Conservation (phyloP, 169 alveolate species). For the Cryptosporidium parvum region DNA sequence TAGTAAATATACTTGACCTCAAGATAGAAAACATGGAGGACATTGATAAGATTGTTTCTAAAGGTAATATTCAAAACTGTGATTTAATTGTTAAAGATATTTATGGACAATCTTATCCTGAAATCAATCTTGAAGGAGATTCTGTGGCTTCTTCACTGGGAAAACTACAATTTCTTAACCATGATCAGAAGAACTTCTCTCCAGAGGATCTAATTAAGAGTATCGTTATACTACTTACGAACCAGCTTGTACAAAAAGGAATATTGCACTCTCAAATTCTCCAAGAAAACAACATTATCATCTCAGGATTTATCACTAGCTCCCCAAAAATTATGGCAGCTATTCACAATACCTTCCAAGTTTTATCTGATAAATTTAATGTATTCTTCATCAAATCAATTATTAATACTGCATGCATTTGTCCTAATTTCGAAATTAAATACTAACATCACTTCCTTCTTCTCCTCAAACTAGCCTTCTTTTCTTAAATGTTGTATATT, state of each 20-base stretch:
- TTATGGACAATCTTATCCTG: slow-evolving; percentile 45
- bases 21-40: slow-evolving; percentile 20
- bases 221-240: slow-evolving; percentile 30
- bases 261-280: slow-evolving; percentile 31
- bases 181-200: not conserved
- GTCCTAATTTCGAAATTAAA: slow-evolving; percentile 1
- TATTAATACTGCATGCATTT: slow-evolving; percentile 24
- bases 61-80: slow-evolving; percentile 46
- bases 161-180: slow-evolving; percentile 27
- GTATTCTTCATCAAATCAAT: slow-evolving; percentile 36
- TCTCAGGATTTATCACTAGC: slow-evolving; percentile 45
- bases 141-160: slow-evolving; percentile 63
- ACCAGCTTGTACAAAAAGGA: slow-evolving; percentile 37
- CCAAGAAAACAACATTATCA: slow-evolving; percentile 26
- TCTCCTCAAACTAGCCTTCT: not conserved
- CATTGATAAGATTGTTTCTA: slow-evolving; percentile 6
- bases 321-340: slow-evolving; percentile 68
- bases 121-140: slow-evolving; percentile 36
- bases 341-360: slow-evolving; percentile 28
- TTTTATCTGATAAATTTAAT: not conserved
- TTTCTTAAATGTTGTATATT: not conserved
- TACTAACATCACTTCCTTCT: not conserved
- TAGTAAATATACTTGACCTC: slow-evolving; percentile 2
- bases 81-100: slow-evolving; percentile 60
- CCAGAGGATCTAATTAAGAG: slow-evolving; percentile 47